A percentile compares a stretch with the other conserved stretches of the same genome.
These are phyloP conservation scores for Omphalea diandra DNA, from an alignment of 441 rosid genomes.

Conservation along the genomic window DNA sequence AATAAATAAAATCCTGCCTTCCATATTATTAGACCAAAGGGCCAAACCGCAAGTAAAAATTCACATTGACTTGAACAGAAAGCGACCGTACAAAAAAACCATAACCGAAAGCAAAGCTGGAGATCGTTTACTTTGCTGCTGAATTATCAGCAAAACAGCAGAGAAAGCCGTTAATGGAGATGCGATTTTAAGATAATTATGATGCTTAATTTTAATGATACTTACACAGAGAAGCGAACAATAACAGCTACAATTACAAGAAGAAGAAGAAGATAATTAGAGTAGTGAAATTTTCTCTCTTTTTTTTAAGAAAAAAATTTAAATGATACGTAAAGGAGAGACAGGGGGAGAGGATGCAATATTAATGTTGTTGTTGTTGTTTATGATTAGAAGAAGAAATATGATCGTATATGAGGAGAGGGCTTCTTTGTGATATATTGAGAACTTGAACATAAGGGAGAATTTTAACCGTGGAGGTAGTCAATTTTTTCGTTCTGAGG, in stretches of 20 bases:
- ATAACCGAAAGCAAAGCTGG: background rate
- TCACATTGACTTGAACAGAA: conserved; percentile 25
- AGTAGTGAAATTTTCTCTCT: background rate
- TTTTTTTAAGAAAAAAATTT: background rate
- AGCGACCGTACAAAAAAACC: conserved; percentile 3
- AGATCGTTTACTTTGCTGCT: background rate
- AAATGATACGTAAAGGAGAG: background rate
- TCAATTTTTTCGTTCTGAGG: background rate
- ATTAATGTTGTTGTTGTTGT: background rate
- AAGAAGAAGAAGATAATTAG: conserved; percentile 4
- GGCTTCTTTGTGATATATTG: background rate
- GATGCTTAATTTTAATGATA: background rate
- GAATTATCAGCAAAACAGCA: background rate
- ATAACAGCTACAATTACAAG: too few relatives aligned
- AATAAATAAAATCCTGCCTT: conserved; percentile 1
- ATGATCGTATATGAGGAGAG: conserved; percentile 17
- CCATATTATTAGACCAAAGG: background rate
- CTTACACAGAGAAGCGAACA: background rate
- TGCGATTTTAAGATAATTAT: background rate
- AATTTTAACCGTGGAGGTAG: too few relatives aligned
- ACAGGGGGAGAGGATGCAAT: conserved; percentile 8
- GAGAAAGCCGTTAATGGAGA: background rate
- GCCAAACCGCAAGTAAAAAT: background rate
- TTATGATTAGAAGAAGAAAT: too few relatives aligned
- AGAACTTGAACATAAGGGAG: background rate